phyloP scores from a whole-genome alignment of 2,329 filamentous ascomycete genomes.

The Venturia oleaginea region DNA sequence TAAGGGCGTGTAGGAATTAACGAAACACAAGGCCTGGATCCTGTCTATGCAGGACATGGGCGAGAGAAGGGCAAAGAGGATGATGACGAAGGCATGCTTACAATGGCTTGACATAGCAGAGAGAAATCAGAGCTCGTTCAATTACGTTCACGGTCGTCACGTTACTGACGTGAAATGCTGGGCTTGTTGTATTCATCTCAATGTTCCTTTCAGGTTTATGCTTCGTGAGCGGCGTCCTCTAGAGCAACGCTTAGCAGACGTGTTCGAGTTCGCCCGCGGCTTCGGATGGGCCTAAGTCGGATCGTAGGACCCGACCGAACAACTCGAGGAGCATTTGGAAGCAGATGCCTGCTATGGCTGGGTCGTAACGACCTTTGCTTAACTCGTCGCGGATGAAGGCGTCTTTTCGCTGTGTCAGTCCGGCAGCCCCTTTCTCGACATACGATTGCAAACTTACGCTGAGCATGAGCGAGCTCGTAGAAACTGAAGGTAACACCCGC shows the following conservation, averaged over 20 bases:
- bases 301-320: conserved; percentile 68
- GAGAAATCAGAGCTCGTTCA: no score
- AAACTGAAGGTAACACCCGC: conserved; percentile 67
- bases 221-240: no score
- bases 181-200: no score
- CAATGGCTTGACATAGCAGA: not conserved
- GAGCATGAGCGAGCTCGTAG: conserved; percentile 86
- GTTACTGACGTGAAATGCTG: no score
- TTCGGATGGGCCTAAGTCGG: conserved; percentile 64
- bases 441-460: conserved; percentile 45
- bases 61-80: not conserved
- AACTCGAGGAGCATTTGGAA: conserved; percentile 85
- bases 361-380: conserved; percentile 89
- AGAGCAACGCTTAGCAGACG: conserved; percentile 2
- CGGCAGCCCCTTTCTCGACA: not conserved
- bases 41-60: not conserved
- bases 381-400: conserved; percentile 90
- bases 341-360: conserved; percentile 75
- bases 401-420: conserved; percentile 35
- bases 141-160: no score
- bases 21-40: not conserved
- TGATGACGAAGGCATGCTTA: not conserved
- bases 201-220: no score
- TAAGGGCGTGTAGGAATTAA: no score
- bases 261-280: conserved; percentile 32